Evolutionary conservation across 805 yeast species (phyloP).

Genomic region (Candida lessepsii): DNA sequence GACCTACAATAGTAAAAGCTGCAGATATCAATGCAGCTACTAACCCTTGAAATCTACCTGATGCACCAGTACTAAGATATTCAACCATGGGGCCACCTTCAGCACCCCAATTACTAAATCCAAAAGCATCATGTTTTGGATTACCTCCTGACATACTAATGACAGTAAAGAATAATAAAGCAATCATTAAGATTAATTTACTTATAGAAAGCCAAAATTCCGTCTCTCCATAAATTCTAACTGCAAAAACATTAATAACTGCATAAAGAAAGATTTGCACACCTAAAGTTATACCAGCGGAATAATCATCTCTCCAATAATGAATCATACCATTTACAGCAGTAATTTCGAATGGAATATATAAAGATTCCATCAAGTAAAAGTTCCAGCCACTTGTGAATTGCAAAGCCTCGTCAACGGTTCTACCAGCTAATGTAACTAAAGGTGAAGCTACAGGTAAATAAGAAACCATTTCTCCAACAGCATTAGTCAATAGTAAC

Average conservation of each 20-base stretch:
- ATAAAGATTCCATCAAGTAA: slow-evolving; percentile 43
- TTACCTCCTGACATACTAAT: slow-evolving; percentile 39
- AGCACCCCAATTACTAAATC: slow-evolving; percentile 34
- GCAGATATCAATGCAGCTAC: slow-evolving; percentile 36
- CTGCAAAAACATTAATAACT: slow-evolving; percentile 45
- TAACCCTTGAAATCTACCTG: slow-evolving; percentile 44
- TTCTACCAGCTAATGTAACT: slow-evolving; percentile 37
- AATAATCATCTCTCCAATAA: slow-evolving; percentile 49
- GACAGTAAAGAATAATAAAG: slow-evolving; percentile 35
- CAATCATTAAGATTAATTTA: slow-evolving; percentile 36
- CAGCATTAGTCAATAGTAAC: slow-evolving; percentile 32
- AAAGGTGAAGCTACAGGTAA: slow-evolving; percentile 38
- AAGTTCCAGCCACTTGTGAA: slow-evolving; percentile 33
- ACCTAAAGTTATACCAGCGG: slow-evolving; percentile 46
- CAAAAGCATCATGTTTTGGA: slow-evolving; percentile 33
- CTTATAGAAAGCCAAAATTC: slow-evolving; percentile 47
- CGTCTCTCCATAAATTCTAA: slow-evolving; percentile 49
- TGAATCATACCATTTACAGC: slow-evolving; percentile 54
- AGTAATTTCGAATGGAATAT: slow-evolving; percentile 48
- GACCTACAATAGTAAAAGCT: slow-evolving; percentile 43
- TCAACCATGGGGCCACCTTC: slow-evolving; percentile 41
- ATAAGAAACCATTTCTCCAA: slow-evolving; percentile 39
- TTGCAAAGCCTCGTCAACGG: slow-evolving; percentile 38
- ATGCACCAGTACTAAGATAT: slow-evolving; percentile 32
- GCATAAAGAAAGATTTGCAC: slow-evolving; percentile 42